Conservation (phyloP, 495 filamentous ascomycete genomes). For the Rhizodiscina lignyota region DNA sequence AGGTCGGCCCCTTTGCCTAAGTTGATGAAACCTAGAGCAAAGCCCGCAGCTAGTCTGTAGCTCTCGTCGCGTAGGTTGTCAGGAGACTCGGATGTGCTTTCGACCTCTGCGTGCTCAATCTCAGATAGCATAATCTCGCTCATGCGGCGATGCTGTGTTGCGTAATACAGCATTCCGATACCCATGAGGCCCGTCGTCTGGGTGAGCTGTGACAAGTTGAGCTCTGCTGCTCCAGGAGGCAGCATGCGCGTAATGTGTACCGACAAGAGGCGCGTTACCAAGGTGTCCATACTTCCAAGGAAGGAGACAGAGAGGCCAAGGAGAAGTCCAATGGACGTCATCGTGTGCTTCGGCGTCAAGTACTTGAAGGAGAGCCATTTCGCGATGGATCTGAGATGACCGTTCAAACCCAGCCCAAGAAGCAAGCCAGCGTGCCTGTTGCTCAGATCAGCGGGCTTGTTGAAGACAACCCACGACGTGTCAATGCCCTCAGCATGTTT, state of each 20-base stretch:
- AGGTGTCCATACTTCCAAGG: conserved; percentile 87
- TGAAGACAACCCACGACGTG: conserved; percentile 95
- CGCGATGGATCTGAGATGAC: conserved; percentile 78
- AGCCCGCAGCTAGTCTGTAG: conserved; percentile 85
- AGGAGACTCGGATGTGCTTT: conserved; percentile 43
- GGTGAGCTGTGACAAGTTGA: conserved; percentile 84
- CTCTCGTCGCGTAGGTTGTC: conserved; percentile 80
- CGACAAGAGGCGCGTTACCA: conserved; percentile 85
- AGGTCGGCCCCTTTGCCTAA: conserved; percentile 78
- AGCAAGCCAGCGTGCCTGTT: conserved; percentile 92
- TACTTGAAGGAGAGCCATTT: conserved; percentile 99
- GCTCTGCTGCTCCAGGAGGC: conserved; percentile 74
- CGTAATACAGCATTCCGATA: conserved; percentile 85
- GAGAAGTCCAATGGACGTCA: conserved; percentile 93
- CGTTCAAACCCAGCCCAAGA: conserved; percentile 83
- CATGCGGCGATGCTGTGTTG: conserved; percentile 94
- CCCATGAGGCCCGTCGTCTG: conserved; percentile 97
- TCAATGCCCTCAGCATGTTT: conserved; percentile 84
- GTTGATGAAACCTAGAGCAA: conserved; percentile 89
- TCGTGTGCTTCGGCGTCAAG: conserved; percentile 91
- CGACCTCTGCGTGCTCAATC: conserved; percentile 67
- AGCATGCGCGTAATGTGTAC: conserved; percentile 96
- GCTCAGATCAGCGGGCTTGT: conserved; percentile 81
- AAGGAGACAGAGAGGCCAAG: conserved; percentile 86
- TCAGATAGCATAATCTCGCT: conserved; percentile 97